Percentiles rank a stretch among this genome's conserved stretches.
phyloP scores from a whole-genome alignment of 768 basidiomycete genomes.

The Macrolepiota albuminosa region DNA sequence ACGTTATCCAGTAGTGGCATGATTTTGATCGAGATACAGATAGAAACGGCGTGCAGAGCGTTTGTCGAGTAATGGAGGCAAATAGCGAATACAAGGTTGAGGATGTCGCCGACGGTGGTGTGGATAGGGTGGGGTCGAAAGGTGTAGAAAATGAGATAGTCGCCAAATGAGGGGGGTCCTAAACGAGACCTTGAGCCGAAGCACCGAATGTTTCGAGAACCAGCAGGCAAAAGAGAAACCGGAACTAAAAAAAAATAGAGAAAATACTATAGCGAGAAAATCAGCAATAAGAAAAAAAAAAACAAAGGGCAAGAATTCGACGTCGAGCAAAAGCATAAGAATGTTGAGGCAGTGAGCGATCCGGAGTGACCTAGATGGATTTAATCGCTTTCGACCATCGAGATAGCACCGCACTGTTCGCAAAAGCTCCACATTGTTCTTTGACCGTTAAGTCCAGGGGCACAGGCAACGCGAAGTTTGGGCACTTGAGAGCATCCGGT shows the following conservation, averaged over 20 bases:
- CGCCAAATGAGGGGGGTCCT: conserved; percentile 13
- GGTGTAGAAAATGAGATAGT: not conserved
- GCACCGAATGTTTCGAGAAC: conserved; percentile 1
- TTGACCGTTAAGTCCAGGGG: conserved; percentile 62
- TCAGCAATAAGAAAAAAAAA: conserved; percentile 15
- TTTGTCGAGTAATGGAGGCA: not conserved
- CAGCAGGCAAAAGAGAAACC: conserved; percentile 1
- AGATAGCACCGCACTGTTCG: conserved; percentile 85
- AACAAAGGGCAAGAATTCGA: conserved; percentile 10
- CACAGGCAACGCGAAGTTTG: conserved; percentile 76
- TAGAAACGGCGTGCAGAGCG: conserved; percentile 1
- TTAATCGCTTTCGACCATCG: conserved; percentile 78
- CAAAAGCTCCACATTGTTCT: conserved; percentile 87
- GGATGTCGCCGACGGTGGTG: conserved; percentile 20
- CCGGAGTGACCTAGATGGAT: not conserved
- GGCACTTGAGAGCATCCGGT: conserved; percentile 71
- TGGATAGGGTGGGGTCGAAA: conserved; percentile 19
- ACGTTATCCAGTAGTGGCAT: conserved; percentile 5
- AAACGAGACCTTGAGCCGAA: not conserved
- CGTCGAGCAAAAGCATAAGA: not conserved
- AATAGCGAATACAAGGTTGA: conserved; percentile 2
- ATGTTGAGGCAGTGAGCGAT: not conserved
- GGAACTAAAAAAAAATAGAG: conserved; percentile 5
- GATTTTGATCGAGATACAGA: conserved; percentile 7
- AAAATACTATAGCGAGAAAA: conserved; percentile 14